Evolutionary conservation across 306 rosid genomes (phyloP).

Genomic region (Pyrus communis): DNA sequence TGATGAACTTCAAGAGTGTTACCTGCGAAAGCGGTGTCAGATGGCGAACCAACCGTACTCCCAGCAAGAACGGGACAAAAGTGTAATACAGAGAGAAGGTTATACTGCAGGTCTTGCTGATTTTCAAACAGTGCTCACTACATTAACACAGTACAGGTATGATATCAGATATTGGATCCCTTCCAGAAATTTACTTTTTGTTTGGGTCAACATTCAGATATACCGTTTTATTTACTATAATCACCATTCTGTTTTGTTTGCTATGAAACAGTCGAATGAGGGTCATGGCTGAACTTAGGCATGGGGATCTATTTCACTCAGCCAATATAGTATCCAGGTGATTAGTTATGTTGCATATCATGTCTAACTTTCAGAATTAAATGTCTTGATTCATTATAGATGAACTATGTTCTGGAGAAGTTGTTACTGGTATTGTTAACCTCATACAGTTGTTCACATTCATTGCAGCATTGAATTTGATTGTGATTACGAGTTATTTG

Average conservation of each 20-base stretch:
- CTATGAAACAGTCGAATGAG: slow-evolving; percentile 78
- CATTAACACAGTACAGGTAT: slow-evolving; percentile 87
- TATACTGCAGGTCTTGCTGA: slow-evolving; percentile 76
- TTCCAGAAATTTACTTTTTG: neutral
- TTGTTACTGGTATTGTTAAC: neutral
- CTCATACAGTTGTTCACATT: slow-evolving; percentile 21
- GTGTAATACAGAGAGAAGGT: slow-evolving; percentile 60
- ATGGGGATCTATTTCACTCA: slow-evolving; percentile 81
- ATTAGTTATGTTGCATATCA: slow-evolving; percentile 12
- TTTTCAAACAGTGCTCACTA: slow-evolving; percentile 84
- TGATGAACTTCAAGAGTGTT: slow-evolving; percentile 90
- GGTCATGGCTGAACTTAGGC: slow-evolving; percentile 88
- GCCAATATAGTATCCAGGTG: slow-evolving; percentile 97
- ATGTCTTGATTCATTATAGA: neutral
- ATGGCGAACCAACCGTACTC: slow-evolving; percentile 49
- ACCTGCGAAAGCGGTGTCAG: slow-evolving; percentile 83
- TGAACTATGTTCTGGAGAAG: neutral
- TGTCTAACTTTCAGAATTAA: neutral
- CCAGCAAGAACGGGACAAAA: slow-evolving; percentile 53
- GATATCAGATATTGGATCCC: slow-evolving; percentile 13
- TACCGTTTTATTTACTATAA: neutral
- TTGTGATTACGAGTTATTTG: slow-evolving; percentile 85
- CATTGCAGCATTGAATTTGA: slow-evolving; percentile 94
- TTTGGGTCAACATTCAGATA: neutral
- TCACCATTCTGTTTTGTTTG: neutral